Conservation (phyloP, 495 filamentous ascomycete species). For the Articulospora tetracladia region DNA sequence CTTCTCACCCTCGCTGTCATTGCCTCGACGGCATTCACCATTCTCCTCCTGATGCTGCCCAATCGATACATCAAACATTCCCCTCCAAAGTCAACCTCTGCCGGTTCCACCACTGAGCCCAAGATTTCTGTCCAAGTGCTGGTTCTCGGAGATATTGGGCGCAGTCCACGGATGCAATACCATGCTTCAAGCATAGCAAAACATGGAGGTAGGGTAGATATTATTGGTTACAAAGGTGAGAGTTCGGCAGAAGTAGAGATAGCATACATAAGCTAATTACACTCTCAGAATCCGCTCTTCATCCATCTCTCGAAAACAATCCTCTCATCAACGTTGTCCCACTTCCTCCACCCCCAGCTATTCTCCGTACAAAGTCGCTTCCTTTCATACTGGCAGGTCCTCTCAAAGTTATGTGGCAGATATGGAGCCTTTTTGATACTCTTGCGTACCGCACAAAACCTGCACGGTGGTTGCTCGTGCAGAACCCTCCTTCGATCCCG, state of each 20-base stretch:
- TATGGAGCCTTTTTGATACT: conserved; percentile 60
- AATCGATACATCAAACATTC: conserved; percentile 25
- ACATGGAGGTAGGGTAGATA: conserved; percentile 72
- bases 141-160: conserved; percentile 97
- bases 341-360: conserved; percentile 54
- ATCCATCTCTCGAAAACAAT: conserved; percentile 68
- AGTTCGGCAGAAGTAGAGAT: neutral
- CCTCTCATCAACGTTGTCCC: conserved; percentile 54
- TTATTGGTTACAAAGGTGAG: conserved; percentile 83
- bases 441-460: conserved; percentile 71
- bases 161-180: conserved; percentile 98
- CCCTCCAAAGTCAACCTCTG: conserved; percentile 15
- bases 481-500: conserved; percentile 96
- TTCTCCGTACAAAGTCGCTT: conserved; percentile 61
- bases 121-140: conserved; percentile 67
- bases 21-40: conserved; percentile 23
- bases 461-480: conserved; percentile 74
- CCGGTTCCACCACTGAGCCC: conserved; percentile 13
- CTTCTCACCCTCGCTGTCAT: conserved; percentile 23
- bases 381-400: conserved; percentile 78
- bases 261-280: conserved; percentile 8
- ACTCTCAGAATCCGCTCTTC: conserved; percentile 40
- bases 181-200: conserved; percentile 91
- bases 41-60: conserved; percentile 22
- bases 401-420: conserved; percentile 82